Percentiles rank a stretch among this genome's conserved stretches.
phyloP scores from a whole-genome alignment of 2,329 filamentous ascomycete species.

The Phoma sp. region DNA sequence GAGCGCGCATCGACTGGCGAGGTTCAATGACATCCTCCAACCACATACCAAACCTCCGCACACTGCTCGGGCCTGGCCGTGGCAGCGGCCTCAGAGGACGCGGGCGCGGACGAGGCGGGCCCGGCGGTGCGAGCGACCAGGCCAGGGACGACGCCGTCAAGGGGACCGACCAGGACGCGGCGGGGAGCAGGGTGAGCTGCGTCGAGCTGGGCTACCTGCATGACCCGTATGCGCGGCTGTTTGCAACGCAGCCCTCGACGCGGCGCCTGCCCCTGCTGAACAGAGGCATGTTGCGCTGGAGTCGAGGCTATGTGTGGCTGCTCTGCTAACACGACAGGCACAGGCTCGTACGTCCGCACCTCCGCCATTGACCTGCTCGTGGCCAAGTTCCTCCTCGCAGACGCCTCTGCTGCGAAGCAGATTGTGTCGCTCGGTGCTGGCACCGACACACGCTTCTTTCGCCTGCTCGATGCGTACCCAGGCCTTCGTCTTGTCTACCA shows the following conservation, averaged over 20 bases:
- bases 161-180: constrained; percentile 89
- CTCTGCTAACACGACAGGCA: constrained; percentile 1
- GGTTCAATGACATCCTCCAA: constrained; percentile 66
- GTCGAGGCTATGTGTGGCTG: neutral
- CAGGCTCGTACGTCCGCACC: constrained; percentile 92
- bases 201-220: constrained; percentile 83
- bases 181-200: constrained; percentile 85
- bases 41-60: constrained; percentile 79
- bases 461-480: constrained; percentile 63
- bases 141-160: constrained; percentile 78
- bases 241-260: constrained; percentile 64
- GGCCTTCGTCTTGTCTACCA: constrained; percentile 72
- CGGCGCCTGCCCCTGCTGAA: constrained; percentile 91
- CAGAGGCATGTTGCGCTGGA: constrained; percentile 65
- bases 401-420: constrained; percentile 62
- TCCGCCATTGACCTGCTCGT: constrained; percentile 81
- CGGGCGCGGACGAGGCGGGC: constrained; percentile 48
- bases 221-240: constrained; percentile 76
- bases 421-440: constrained; percentile 93
- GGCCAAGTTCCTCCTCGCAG: constrained; percentile 67
- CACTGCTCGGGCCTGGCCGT: constrained; percentile 60
- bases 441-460: constrained; percentile 88
- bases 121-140: constrained; percentile 33
- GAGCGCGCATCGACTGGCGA: constrained; percentile 22
- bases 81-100: constrained; percentile 56